Evolutionary conservation across 768 basidiomycete genomes (phyloP).

Genomic region (Macrolepiota albuminosa): DNA sequence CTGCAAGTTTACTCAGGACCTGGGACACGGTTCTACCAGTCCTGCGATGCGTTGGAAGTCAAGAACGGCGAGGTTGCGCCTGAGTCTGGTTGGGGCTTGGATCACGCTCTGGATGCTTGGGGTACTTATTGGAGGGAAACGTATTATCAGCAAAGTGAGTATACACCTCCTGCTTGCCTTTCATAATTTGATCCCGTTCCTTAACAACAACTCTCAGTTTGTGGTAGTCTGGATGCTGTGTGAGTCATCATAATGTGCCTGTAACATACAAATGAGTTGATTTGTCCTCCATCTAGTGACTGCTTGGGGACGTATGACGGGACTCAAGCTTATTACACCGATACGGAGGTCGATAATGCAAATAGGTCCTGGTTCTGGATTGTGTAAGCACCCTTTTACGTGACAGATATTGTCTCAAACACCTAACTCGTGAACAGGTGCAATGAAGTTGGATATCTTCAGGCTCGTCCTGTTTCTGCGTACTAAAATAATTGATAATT

Average conservation of each 20-base stretch:
- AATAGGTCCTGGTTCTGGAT: constrained; percentile 70
- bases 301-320: constrained; percentile 40
- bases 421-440: constrained; percentile 36
- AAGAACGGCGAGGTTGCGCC: constrained; percentile 48
- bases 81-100: constrained; percentile 54
- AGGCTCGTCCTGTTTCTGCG: constrained; percentile 22
- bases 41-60: constrained; percentile 66
- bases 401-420: background rate
- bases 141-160: constrained; percentile 42
- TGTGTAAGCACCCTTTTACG: constrained; percentile 33
- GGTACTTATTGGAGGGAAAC: constrained; percentile 48
- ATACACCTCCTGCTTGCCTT: background rate
- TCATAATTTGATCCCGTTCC: background rate
- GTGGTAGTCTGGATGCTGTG: constrained; percentile 42
- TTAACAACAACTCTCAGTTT: constrained; percentile 35
- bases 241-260: constrained; percentile 23
- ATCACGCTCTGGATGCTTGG: constrained; percentile 60
- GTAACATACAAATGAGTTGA: background rate
- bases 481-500: background rate
- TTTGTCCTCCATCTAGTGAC: constrained; percentile 19
- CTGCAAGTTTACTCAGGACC: constrained; percentile 49
- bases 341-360: constrained; percentile 49
- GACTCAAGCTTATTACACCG: constrained; percentile 41
- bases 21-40: constrained; percentile 43
- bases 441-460: constrained; percentile 64